Evolutionary conservation across 1,139 yeast genomes (phyloP).

Genomic region (Candida sp.): DNA sequence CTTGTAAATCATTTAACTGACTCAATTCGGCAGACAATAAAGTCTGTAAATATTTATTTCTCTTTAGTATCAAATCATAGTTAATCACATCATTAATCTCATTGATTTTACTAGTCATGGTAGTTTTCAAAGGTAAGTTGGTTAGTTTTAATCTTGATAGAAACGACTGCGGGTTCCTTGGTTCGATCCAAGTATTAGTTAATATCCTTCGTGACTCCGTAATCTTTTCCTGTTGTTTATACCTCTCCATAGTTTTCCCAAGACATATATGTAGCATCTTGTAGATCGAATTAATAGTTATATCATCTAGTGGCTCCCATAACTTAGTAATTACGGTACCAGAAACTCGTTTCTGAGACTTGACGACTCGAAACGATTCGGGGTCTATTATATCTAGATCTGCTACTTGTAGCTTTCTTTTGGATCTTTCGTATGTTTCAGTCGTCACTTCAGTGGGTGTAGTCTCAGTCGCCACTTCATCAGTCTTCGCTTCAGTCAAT

Average conservation of each 20-base stretch:
- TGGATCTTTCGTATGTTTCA: slow-evolving; percentile 1
- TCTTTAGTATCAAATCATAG: slow-evolving; percentile 26
- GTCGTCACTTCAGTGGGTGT: too few relatives aligned
- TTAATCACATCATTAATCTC: slow-evolving; percentile 26
- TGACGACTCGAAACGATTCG: slow-evolving; percentile 11
- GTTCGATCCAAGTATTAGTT: slow-evolving; percentile 29
- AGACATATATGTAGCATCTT: slow-evolving; percentile 28
- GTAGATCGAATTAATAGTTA: slow-evolving; percentile 19
- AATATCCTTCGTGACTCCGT: slow-evolving; percentile 26
- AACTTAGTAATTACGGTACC: slow-evolving; percentile 29
- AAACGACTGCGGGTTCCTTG: slow-evolving; percentile 23
- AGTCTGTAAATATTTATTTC: slow-evolving; percentile 33
- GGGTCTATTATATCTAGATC: slow-evolving; percentile 11
- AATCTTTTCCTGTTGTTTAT: slow-evolving; percentile 15
- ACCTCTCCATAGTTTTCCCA: slow-evolving; percentile 28
- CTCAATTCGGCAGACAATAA: slow-evolving; percentile 40
- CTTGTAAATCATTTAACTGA: slow-evolving; percentile 33
- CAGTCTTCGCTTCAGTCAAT: too few relatives aligned
- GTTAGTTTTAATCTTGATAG: slow-evolving; percentile 28
- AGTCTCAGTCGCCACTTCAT: too few relatives aligned
- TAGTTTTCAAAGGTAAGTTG: slow-evolving; percentile 28
- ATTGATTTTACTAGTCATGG: slow-evolving; percentile 14
- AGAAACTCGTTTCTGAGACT: slow-evolving; percentile 19
- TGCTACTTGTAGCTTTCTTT: slow-evolving; percentile 1
- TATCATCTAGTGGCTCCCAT: slow-evolving; percentile 30